A percentile compares a stretch with the other conserved stretches of the same genome.
Conservation (phyloP, 176 grass and related monocot species). For the Triticum timopheevii region DNA sequence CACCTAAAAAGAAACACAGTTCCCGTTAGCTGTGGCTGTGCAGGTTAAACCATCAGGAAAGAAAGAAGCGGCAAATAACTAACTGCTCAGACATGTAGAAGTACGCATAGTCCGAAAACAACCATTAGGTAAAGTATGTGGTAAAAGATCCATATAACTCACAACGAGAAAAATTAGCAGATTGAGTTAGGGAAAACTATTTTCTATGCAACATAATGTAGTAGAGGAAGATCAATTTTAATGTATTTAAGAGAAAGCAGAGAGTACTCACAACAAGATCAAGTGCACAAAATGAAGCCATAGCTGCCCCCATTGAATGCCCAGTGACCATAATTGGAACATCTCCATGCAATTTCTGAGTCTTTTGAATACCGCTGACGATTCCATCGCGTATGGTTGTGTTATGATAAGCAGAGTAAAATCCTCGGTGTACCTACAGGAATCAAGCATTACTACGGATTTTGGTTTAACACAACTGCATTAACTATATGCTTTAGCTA, state of each 20-base stretch:
- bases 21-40: not conserved
- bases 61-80: not conserved
- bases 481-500: not conserved
- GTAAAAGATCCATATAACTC: not conserved
- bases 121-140: not conserved
- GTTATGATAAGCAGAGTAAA: constrained; percentile 92
- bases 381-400: constrained; percentile 65
- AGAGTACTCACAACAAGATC: constrained; percentile 84
- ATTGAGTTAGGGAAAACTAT: not conserved
- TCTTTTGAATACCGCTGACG: constrained; percentile 59
- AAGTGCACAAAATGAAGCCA: constrained; percentile 96
- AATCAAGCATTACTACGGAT: not conserved
- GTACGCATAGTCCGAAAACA: not conserved
- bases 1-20: constrained; percentile 47
- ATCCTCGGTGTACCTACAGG: constrained; percentile 80
- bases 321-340: constrained; percentile 73
- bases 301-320: constrained; percentile 92
- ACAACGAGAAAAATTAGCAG: not conserved
- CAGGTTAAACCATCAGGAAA: not conserved
- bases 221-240: not conserved
- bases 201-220: not conserved
- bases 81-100: not conserved
- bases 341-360: constrained; percentile 58
- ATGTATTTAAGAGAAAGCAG: constrained; percentile 13
- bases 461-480: not conserved